phyloP scores from a whole-genome alignment of 169 alveolate species.

The Toxoplasma gondii region DNA sequence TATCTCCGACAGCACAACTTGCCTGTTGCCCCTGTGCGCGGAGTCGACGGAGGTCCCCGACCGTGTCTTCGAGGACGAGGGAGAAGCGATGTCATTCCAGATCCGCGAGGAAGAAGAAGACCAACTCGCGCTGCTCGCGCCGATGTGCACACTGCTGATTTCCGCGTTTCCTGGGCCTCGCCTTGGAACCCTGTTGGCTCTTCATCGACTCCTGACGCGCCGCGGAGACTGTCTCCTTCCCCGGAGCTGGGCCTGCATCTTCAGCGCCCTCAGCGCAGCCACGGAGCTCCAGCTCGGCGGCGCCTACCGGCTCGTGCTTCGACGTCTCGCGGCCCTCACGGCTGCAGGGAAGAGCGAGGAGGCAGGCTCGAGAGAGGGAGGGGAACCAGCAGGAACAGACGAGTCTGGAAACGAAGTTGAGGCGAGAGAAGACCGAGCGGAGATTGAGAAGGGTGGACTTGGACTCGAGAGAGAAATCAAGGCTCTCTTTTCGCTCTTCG shows the following conservation, averaged over 20 bases:
- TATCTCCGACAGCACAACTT: no score
- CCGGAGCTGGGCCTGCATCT: background rate
- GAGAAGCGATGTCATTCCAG: no score
- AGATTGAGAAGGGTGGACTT: background rate
- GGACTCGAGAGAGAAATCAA: slow-evolving; percentile 15
- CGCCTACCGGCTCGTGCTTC: background rate
- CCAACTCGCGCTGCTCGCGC: background rate
- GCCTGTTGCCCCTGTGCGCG: no score
- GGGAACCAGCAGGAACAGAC: background rate
- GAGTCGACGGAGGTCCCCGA: no score
- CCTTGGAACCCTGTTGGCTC: background rate
- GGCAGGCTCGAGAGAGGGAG: background rate
- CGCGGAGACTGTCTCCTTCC: slow-evolving; percentile 4
- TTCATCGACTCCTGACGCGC: background rate
- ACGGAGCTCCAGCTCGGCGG: slow-evolving; percentile 21
- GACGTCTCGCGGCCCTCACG: background rate
- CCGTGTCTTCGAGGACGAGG: no score
- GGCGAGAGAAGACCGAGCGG: background rate
- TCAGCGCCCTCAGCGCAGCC: background rate
- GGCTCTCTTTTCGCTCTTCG: slow-evolving; percentile 17
- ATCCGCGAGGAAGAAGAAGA: slow-evolving; percentile 25
- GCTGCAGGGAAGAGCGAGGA: background rate
- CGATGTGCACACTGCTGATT: background rate
- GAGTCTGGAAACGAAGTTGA: background rate
- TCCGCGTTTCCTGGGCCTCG: background rate